phyloP scores from a whole-genome alignment of 352 stramenopile genomes.

The Globisporangium canariense region DNA sequence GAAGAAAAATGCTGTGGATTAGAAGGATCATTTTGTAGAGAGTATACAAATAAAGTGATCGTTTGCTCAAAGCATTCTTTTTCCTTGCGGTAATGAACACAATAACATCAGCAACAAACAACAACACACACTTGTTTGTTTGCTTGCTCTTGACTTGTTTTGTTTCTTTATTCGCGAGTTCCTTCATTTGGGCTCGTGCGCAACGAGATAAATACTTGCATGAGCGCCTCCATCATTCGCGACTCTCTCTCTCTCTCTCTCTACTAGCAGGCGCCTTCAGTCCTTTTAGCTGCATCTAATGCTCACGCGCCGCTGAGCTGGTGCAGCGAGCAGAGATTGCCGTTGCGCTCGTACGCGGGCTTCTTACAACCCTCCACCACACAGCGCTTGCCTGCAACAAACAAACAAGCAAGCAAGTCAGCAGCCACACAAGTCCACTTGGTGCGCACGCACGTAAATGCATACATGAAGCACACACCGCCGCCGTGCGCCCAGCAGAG shows the following conservation, averaged over 20 bases:
- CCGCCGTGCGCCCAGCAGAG: conserved; percentile 80
- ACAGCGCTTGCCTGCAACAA: conserved; percentile 42
- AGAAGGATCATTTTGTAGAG: neutral
- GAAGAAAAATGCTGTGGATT: neutral
- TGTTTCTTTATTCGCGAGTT: neutral
- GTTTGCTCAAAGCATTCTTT: neutral
- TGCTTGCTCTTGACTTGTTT: neutral
- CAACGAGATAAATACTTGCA: conserved; percentile 7
- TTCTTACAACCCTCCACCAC: conserved; percentile 41
- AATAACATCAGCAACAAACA: neutral
- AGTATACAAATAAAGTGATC: neutral
- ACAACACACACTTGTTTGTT: neutral
- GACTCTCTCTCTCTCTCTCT: neutral
- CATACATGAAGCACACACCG: conserved; percentile 26
- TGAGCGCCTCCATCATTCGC: neutral
- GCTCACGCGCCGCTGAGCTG: conserved; percentile 11
- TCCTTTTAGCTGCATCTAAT: neutral
- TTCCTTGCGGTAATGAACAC: neutral
- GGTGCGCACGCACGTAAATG: neutral
- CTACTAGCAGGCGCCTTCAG: neutral
- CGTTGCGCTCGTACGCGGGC: conserved; percentile 46
- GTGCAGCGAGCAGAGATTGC: conserved; percentile 40
- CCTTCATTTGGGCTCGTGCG: neutral
- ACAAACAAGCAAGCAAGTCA: neutral
- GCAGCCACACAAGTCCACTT: neutral